These are phyloP conservation scores for Talaromyces adpressus DNA, from an alignment of 495 filamentous ascomycete genomes.

Conservation along the genomic window DNA sequence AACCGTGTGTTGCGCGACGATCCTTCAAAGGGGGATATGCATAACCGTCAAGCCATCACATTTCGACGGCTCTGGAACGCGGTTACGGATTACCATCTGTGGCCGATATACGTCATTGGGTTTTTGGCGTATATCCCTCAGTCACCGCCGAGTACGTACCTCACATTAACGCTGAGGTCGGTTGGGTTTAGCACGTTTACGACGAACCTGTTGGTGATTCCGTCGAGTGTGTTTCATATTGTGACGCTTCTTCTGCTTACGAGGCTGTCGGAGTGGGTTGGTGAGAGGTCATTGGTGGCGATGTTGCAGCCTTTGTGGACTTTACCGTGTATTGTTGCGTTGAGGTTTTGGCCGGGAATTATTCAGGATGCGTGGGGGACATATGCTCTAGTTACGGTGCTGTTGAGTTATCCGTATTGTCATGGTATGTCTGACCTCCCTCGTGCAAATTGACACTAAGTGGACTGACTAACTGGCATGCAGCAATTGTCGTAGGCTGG, in stretches of 20 bases:
- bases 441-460: too few relatives aligned
- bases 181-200: slow-evolving; percentile 60
- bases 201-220: slow-evolving; percentile 60
- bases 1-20: slow-evolving; percentile 70
- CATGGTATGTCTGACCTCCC: too few relatives aligned
- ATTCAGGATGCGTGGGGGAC: slow-evolving; percentile 40
- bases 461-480: background rate
- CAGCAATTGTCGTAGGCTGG: slow-evolving; percentile 55
- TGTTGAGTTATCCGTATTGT: slow-evolving; percentile 49
- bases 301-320: slow-evolving; percentile 46
- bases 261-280: slow-evolving; percentile 32
- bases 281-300: slow-evolving; percentile 40
- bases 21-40: slow-evolving; percentile 61
- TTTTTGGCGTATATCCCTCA: slow-evolving; percentile 42
- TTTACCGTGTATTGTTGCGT: slow-evolving; percentile 42
- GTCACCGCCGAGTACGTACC: slow-evolving; percentile 40
- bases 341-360: slow-evolving; percentile 35
- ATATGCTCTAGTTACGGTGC: slow-evolving; percentile 40
- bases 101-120: slow-evolving; percentile 1
- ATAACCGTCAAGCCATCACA: slow-evolving; percentile 50
- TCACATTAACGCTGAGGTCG: slow-evolving; percentile 53
- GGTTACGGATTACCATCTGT: slow-evolving; percentile 28
- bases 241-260: slow-evolving; percentile 27
- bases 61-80: slow-evolving; percentile 38
- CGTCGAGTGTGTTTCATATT: slow-evolving; percentile 30